A percentile compares a stretch with the other conserved stretches of the same genome.
Conservation (phyloP, 2,329 filamentous ascomycete genomes). For the Phialophora macrospora region DNA sequence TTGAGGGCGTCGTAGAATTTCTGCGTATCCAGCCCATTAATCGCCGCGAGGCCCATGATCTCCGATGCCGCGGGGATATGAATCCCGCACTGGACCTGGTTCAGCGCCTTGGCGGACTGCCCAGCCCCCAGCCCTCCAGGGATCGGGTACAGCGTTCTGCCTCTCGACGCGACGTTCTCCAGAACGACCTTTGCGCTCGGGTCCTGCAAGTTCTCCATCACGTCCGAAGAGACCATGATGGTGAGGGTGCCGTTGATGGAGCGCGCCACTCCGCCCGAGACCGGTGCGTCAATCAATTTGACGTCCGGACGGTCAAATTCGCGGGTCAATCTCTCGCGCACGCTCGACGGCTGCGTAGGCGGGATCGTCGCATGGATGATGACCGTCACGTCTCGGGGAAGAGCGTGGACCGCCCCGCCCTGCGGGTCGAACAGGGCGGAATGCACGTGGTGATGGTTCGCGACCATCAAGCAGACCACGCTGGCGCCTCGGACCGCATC, state of each 20-base stretch:
- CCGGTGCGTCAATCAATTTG: constrained; percentile 71
- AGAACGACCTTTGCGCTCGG: constrained; percentile 62
- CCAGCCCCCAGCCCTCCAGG: constrained; percentile 64
- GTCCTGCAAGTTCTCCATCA: constrained; percentile 59
- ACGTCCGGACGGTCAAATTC: constrained; percentile 65
- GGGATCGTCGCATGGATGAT: constrained; percentile 74
- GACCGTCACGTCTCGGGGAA: constrained; percentile 65
- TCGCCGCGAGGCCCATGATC: constrained; percentile 63
- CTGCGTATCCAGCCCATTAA: constrained; percentile 58
- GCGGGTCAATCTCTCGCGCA: constrained; percentile 60
- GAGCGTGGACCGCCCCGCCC: constrained; percentile 53
- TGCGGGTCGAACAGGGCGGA: constrained; percentile 65
- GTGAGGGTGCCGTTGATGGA: constrained; percentile 74
- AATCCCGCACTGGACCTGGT: constrained; percentile 67
- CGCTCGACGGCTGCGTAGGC: constrained; percentile 66
- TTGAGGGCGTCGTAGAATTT: constrained; percentile 51
- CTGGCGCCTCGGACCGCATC: constrained; percentile 58
- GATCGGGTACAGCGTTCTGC: constrained; percentile 68
- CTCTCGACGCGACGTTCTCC: constrained; percentile 62
- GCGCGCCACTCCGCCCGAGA: constrained; percentile 71
- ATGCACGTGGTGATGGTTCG: constrained; percentile 71
- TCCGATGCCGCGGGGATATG: constrained; percentile 67
- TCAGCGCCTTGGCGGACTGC: constrained; percentile 67
- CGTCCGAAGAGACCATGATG: constrained; percentile 70
- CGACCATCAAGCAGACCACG: constrained; percentile 67